These are phyloP conservation scores for Microbotryum saponariae DNA, from an alignment of 1,284 basidiomycete genomes.

Conservation along the genomic window DNA sequence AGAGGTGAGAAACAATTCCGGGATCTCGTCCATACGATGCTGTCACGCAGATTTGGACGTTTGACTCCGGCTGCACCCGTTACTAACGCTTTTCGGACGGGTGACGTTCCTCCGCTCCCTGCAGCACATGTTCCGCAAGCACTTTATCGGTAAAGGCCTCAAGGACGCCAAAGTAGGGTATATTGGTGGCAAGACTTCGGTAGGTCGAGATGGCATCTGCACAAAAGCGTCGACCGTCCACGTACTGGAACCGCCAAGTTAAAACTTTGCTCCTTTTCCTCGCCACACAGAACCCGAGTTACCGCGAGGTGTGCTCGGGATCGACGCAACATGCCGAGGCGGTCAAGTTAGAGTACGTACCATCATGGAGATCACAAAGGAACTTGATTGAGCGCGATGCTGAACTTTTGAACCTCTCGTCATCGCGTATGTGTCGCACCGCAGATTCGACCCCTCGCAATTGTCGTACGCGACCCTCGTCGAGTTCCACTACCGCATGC, in stretches of 20 bases:
- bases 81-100: no score
- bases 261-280: neutral
- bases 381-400: slow-evolving; percentile 54
- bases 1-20: neutral
- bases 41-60: no score
- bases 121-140: slow-evolving; percentile 33
- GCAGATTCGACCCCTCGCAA: slow-evolving; percentile 15
- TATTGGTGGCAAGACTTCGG: slow-evolving; percentile 29
- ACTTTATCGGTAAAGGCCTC: slow-evolving; percentile 22
- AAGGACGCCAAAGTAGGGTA: slow-evolving; percentile 35
- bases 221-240: neutral
- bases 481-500: slow-evolving; percentile 72
- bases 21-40: no score
- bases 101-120: neutral
- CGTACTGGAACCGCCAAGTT: neutral
- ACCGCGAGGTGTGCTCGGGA: slow-evolving; percentile 71
- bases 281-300: slow-evolving; percentile 43
- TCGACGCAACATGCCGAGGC: slow-evolving; percentile 85
- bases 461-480: slow-evolving; percentile 30
- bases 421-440: neutral
- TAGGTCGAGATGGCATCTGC: neutral
- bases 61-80: no score
- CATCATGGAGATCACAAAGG: slow-evolving; percentile 22
- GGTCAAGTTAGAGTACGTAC: slow-evolving; percentile 72
- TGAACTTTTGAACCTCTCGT: neutral